Evolutionary conservation across 2,329 filamentous ascomycete species (phyloP).

Genomic region (Hymenoscyphus infarciens): DNA sequence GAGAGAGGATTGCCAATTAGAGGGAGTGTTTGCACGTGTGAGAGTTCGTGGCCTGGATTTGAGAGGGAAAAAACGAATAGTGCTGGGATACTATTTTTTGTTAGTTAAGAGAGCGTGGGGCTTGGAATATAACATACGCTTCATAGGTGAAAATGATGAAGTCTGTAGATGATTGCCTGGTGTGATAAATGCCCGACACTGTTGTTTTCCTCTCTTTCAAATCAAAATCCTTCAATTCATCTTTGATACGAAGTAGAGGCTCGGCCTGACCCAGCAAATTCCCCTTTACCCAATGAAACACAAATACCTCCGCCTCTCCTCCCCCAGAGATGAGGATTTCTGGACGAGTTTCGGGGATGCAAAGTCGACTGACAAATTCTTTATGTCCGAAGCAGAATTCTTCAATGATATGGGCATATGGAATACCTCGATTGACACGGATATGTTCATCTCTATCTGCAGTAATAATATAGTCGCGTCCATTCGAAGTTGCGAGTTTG

Average conservation of each 20-base stretch:
- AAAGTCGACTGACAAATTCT: slow-evolving; percentile 77
- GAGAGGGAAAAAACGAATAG: slow-evolving; percentile 63
- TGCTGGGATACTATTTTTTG: slow-evolving; percentile 50
- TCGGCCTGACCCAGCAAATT: slow-evolving; percentile 52
- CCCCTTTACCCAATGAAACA: slow-evolving; percentile 71
- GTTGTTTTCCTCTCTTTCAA: slow-evolving; percentile 33
- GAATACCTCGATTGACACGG: slow-evolving; percentile 74
- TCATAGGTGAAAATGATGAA: slow-evolving; percentile 53
- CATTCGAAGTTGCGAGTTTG: slow-evolving; percentile 50
- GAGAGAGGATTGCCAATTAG: slow-evolving; percentile 59
- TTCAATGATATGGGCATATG: slow-evolving; percentile 86
- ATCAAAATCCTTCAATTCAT: slow-evolving; percentile 35
- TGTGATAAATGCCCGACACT: slow-evolving; percentile 36
- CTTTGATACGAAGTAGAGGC: slow-evolving; percentile 46
- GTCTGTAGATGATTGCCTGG: slow-evolving; percentile 31
- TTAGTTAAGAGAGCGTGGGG: slow-evolving; percentile 17
- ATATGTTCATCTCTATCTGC: slow-evolving; percentile 79
- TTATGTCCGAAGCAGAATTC: slow-evolving; percentile 84
- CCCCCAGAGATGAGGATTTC: slow-evolving; percentile 79
- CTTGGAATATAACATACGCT: slow-evolving; percentile 44
- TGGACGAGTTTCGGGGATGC: slow-evolving; percentile 53
- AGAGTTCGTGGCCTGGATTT: slow-evolving; percentile 45
- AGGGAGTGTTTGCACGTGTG: slow-evolving; percentile 47
- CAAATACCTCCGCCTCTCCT: slow-evolving; percentile 72
- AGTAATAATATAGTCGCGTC: slow-evolving; percentile 59